Base-by-base conservation (phyloP, 2,329 filamentous ascomycete genomes). In the Aureobasidium leucospermi region DNA sequence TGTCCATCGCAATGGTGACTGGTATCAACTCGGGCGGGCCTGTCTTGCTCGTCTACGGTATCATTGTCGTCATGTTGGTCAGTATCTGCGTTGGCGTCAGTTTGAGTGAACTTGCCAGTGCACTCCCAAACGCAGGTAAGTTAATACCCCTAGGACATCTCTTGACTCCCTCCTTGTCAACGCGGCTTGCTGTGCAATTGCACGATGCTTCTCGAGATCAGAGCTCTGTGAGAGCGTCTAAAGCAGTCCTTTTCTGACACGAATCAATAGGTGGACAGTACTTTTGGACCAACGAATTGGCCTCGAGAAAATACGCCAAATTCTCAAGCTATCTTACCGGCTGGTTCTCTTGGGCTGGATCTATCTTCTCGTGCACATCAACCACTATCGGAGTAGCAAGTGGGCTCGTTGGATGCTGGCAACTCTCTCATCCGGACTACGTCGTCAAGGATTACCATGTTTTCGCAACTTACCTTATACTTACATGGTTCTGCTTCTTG, bases 281-380 rank as follows among this genome's bases (percentile, higher is more conserved):
- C 64, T 79, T 78, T 63, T 80, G 78, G 77, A 75, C 78, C 1
- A 76, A 74, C 56, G 73, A 78, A 60, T 65, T 81, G 62, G 76
- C 77, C 1, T 76, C 78, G 2, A 75, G 69, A 63, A 74, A 69
- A 60, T 79, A 73, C 60, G 72, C 75, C 1, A 75, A 75, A 31
- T 72, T 79, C 58, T 71, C 74, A 6, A 76, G 75, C 11, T 81
- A 79, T 59, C 57, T 78, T 51, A 79, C 76, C 1, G 78, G 78
- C 1, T 81, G 76, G 73, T 75, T 81, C 60, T 78, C 78, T 1
- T 82, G 79, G 74, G 77, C 78, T n/a, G 80, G 79, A 15, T 74
- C 75, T 23, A 76, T 83, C 58, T 82, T 82, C 62, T 81, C 79
- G 7, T 78, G 72, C 63, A 79, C 81, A 16, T 79, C 77, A 68